Percentiles rank a stretch among this genome's conserved stretches.
These are phyloP conservation scores for Fragaria ananassa DNA, from an alignment of 306 rosid species.

Conservation along the genomic window DNA sequence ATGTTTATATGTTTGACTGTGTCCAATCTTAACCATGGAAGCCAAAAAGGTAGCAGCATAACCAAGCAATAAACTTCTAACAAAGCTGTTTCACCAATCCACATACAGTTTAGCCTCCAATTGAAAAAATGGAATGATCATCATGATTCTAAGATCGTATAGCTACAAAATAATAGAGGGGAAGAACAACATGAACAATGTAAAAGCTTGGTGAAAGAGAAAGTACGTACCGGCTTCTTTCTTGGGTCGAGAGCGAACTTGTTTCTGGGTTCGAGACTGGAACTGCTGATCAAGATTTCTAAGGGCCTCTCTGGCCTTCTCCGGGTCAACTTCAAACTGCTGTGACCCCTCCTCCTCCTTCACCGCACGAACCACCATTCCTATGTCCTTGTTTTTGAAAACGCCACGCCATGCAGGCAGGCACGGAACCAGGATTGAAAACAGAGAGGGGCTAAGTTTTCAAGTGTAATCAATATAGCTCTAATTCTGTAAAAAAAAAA, in stretches of 20 bases:
- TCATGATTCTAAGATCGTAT: not conserved
- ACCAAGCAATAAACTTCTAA: not conserved
- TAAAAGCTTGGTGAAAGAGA: not conserved
- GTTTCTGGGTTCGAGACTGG: slow-evolving; percentile 54
- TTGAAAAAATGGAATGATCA: not conserved
- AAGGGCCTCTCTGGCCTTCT: slow-evolving; percentile 82
- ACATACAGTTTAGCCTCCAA: not conserved
- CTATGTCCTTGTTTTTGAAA: slow-evolving; percentile 15
- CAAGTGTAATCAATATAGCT: too few species aligned
- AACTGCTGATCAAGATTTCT: slow-evolving; percentile 71
- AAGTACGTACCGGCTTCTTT: slow-evolving; percentile 33
- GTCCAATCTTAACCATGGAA: not conserved
- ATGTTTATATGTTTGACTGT: not conserved
- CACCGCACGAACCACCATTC: slow-evolving; percentile 29
- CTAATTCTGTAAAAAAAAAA: too few species aligned
- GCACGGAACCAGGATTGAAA: too few species aligned
- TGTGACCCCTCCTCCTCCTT: slow-evolving; percentile 48
- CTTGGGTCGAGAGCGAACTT: slow-evolving; percentile 41
- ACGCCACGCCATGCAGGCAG: slow-evolving; percentile 3
- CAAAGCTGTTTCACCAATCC: not conserved
- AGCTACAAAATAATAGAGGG: not conserved
- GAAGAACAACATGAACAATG: not conserved
- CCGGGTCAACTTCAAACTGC: slow-evolving; percentile 70
- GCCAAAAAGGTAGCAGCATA: not conserved
- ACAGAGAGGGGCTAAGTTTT: too few species aligned